These are phyloP conservation scores for Castanea mollissima DNA, from an alignment of 306 rosid genomes.

Conservation along the genomic window DNA sequence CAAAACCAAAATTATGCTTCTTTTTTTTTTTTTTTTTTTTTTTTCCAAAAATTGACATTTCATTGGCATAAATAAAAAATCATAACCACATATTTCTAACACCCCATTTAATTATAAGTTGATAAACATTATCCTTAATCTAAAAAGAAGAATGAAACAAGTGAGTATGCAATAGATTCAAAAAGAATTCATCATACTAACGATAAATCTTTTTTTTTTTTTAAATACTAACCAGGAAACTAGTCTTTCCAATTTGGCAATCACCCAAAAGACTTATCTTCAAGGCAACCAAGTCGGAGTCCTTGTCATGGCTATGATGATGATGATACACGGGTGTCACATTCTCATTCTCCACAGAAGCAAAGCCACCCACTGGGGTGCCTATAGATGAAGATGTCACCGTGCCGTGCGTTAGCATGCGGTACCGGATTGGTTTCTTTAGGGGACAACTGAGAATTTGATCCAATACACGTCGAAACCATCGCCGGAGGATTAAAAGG, in stretches of 20 bases:
- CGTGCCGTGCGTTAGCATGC: conserved; percentile 37
- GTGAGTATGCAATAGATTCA: neutral
- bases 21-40: too few relatives aligned
- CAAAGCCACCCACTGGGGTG: neutral
- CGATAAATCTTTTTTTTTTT: neutral
- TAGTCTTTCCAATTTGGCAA: conserved; percentile 79
- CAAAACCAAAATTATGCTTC: neutral
- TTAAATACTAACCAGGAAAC: conserved; percentile 60
- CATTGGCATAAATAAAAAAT: neutral
- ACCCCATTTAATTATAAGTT: too few relatives aligned
- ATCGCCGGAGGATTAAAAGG: conserved; percentile 55
- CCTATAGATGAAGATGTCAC: conserved; percentile 13
- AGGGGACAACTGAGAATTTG: conserved; percentile 49
- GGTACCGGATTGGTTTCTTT: conserved; percentile 44
- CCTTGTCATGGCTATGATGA: conserved; percentile 30
- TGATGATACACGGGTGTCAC: conserved; percentile 17
- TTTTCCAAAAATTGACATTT: neutral
- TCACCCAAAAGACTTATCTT: conserved; percentile 91
- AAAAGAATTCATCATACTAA: neutral
- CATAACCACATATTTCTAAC: too few relatives aligned
- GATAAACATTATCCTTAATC: too few relatives aligned
- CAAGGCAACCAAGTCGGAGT: conserved; percentile 73
- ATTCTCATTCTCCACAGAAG: conserved; percentile 4
- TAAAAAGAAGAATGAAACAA: too few relatives aligned
- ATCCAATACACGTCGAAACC: conserved; percentile 49